Evolutionary conservation across 2,329 filamentous ascomycete species (phyloP).

Genomic region (Colletotrichum spaethianum): DNA sequence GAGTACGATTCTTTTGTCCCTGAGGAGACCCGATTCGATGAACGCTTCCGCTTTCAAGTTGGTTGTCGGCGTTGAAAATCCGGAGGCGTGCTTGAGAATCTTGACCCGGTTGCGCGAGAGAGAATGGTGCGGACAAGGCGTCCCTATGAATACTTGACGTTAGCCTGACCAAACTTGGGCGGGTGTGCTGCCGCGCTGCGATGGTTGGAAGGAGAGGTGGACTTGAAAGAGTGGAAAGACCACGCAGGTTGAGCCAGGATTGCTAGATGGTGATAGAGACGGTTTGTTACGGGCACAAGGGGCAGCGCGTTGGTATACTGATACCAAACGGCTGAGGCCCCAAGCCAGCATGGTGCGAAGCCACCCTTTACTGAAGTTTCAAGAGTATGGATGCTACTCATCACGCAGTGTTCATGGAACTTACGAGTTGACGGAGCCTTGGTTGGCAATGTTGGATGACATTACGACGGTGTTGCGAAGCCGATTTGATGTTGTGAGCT

Average conservation of each 20-base stretch:
- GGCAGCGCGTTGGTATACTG: too few relatives aligned
- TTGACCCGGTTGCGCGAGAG: accelerated
- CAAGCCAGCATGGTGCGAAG: neutral
- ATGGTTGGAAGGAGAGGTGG: neutral
- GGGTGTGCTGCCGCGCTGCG: too few relatives aligned
- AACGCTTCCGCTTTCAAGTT: too few relatives aligned
- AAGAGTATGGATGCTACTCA: neutral
- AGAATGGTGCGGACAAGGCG: accelerated
- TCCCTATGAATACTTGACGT: neutral
- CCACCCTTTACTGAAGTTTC: neutral
- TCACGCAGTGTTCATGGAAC: neutral
- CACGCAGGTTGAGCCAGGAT: neutral
- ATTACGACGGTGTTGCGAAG: neutral
- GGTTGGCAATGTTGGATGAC: neutral
- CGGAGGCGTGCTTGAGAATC: neutral
- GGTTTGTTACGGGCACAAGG: neutral
- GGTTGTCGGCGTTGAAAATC: neutral
- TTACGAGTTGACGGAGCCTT: neutral
- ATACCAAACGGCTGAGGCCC: too few relatives aligned
- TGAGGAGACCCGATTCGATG: neutral
- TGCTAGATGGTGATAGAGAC: neutral
- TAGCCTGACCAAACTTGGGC: neutral
- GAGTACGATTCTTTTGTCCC: neutral
- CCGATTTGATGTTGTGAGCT: neutral
- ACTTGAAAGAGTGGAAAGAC: neutral